These are phyloP conservation scores for Loxodes magnus DNA, from an alignment of 73 alveolate genomes.

Conservation along the genomic window DNA sequence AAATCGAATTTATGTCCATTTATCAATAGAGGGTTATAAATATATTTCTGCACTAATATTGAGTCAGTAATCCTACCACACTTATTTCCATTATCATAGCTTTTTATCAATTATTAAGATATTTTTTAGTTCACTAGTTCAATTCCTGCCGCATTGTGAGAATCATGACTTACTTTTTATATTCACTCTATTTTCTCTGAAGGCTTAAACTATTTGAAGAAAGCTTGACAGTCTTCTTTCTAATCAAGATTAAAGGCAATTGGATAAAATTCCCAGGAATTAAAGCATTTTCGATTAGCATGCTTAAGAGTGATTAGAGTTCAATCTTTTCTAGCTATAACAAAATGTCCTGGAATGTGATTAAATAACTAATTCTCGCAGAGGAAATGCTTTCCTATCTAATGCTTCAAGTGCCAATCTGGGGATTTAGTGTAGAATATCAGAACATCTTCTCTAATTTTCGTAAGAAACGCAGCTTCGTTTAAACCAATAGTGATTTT, in stretches of 20 bases:
- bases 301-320: constrained; percentile 1
- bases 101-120: background rate
- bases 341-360: constrained; percentile 22
- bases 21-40: constrained; percentile 15
- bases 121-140: constrained; percentile 4
- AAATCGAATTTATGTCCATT: constrained; percentile 21
- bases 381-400: constrained; percentile 7
- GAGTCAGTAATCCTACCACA: constrained; percentile 2
- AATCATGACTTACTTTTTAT: background rate
- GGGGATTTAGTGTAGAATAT: constrained; percentile 4
- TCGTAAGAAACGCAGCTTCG: background rate
- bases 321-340: constrained; percentile 8
- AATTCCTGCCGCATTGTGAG: constrained; percentile 23
- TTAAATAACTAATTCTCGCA: constrained; percentile 9
- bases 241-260: constrained; percentile 3
- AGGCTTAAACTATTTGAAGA: background rate
- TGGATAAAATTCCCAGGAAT: constrained; percentile 7
- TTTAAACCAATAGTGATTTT: background rate
- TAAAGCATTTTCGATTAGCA: background rate
- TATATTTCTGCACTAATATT: constrained; percentile 10
- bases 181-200: constrained; percentile 9
- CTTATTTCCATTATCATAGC: background rate
- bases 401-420: constrained; percentile 6
- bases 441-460: background rate
- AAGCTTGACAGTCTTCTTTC: constrained; percentile 1